A percentile compares a stretch with the other conserved stretches of the same genome.
Evolutionary conservation across 1,284 basidiomycete species (phyloP).

Genomic region (Marasmius fiardii): DNA sequence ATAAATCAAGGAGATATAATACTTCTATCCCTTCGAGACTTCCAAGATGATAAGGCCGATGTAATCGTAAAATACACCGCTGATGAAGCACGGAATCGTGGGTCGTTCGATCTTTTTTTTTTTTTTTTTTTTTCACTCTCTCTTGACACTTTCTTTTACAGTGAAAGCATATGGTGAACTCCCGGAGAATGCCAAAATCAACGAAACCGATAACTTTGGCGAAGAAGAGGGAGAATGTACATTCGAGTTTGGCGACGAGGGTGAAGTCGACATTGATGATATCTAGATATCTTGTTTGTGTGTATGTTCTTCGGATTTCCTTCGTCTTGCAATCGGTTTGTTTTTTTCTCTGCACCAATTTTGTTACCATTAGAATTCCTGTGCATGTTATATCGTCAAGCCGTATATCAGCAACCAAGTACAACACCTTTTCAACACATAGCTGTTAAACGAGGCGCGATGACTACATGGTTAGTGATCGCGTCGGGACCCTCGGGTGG

Average conservation of each 20-base stretch:
- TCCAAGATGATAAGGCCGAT: constrained; percentile 99
- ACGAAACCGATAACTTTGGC: constrained; percentile 93
- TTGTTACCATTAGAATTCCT: neutral
- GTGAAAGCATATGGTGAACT: constrained; percentile 98
- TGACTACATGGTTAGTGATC: too few relatives aligned
- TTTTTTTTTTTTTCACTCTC: constrained; percentile 1
- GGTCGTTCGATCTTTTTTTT: constrained; percentile 23
- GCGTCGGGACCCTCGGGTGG: too few relatives aligned
- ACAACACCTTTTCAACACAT: too few relatives aligned
- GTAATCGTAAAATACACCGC: constrained; percentile 99
- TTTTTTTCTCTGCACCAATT: neutral
- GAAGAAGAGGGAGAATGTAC: constrained; percentile 88
- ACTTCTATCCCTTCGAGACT: constrained; percentile 94
- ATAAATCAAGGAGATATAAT: constrained; percentile 99
- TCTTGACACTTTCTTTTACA: constrained; percentile 23
- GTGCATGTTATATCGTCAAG: too few relatives aligned
- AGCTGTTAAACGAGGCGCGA: too few relatives aligned
- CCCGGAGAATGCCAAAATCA: constrained; percentile 98
- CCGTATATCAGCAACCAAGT: too few relatives aligned
- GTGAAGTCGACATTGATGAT: constrained; percentile 79
- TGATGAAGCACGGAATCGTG: constrained; percentile 86
- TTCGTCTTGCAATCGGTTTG: neutral
- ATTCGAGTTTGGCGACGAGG: constrained; percentile 88
- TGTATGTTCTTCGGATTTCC: neutral
- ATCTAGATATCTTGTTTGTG: constrained; percentile 40